Evolutionary conservation across 768 basidiomycete genomes (phyloP).

Genomic region (Cystoderma amianthinum): DNA sequence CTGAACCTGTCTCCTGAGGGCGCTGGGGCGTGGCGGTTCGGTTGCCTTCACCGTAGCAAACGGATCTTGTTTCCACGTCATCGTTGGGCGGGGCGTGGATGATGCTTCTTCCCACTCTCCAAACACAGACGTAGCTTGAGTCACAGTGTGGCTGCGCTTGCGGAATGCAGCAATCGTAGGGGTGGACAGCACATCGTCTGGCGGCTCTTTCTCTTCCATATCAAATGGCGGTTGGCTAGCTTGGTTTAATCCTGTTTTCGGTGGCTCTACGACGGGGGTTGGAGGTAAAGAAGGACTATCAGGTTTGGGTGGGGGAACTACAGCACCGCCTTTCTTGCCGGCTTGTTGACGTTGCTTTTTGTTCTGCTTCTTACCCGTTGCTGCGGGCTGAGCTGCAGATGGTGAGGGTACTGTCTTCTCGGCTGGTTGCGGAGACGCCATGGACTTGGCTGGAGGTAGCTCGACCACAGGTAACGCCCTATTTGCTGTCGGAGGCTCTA

Average conservation of each 20-base stretch:
- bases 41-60: not conserved
- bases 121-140: not conserved
- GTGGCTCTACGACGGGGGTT: not conserved
- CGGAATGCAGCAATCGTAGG: not conserved
- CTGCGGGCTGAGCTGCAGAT: conserved; percentile 5
- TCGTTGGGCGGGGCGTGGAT: conserved; percentile 3
- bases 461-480: not conserved
- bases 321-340: conserved; percentile 9
- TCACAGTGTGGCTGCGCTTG: not conserved
- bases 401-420: conserved; percentile 7
- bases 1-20: conserved; percentile 5
- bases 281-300: conserved; percentile 6
- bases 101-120: conserved; percentile 1
- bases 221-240: not conserved
- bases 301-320: not conserved
- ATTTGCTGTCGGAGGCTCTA: not conserved
- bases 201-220: not conserved
- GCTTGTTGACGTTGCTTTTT: conserved; percentile 23
- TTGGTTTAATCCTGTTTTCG: not conserved
- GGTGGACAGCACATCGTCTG: conserved; percentile 1
- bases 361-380: conserved; percentile 17
- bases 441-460: conserved; percentile 1
- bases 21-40: conserved; percentile 6
- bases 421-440: not conserved
- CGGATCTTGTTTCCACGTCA: conserved; percentile 1